These are phyloP conservation scores for Naematelia encephala DNA, from an alignment of 768 basidiomycete genomes.

Conservation along the genomic window DNA sequence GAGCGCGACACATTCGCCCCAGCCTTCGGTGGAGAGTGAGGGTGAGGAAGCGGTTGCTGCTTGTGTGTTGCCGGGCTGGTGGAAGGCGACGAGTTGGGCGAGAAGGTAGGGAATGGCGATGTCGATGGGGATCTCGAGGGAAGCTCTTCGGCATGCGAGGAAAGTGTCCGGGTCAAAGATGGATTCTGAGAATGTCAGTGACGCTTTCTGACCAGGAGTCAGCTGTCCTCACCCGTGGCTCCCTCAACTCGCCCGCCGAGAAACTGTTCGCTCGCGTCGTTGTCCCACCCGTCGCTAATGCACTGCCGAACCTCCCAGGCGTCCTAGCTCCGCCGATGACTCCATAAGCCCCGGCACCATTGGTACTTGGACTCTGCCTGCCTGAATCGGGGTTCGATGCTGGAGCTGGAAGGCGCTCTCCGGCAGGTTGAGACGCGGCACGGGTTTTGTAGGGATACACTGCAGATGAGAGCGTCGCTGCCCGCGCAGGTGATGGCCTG, in stretches of 20 bases:
- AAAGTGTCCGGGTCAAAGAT: slow-evolving; percentile 29
- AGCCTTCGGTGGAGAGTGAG: slow-evolving; percentile 41
- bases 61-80: slow-evolving; percentile 26
- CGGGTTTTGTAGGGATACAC: slow-evolving; percentile 26
- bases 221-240: slow-evolving; percentile 32
- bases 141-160: slow-evolving; percentile 35
- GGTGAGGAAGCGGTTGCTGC: slow-evolving; percentile 11
- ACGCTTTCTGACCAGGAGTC: not conserved
- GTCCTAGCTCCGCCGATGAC: slow-evolving; percentile 44
- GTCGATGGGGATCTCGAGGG: slow-evolving; percentile 38
- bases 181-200: slow-evolving; percentile 17
- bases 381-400: slow-evolving; percentile 20
- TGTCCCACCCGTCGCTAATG: slow-evolving; percentile 32
- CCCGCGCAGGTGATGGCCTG: slow-evolving; percentile 29
- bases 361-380: slow-evolving; percentile 25
- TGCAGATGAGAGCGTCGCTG: slow-evolving; percentile 24
- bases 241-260: slow-evolving; percentile 33
- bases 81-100: slow-evolving; percentile 40
- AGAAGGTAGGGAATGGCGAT: slow-evolving; percentile 45
- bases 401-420: slow-evolving; percentile 31
- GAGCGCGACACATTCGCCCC: slow-evolving; percentile 39
- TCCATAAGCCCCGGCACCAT: slow-evolving; percentile 24
- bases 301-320: slow-evolving; percentile 27
- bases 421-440: slow-evolving; percentile 42
- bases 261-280: slow-evolving; percentile 46